Evolutionary conservation across 179 eudicot species (phyloP), one percentile per base, ranked within the genome.

Genomic region (Silene vulgaris): DNA sequence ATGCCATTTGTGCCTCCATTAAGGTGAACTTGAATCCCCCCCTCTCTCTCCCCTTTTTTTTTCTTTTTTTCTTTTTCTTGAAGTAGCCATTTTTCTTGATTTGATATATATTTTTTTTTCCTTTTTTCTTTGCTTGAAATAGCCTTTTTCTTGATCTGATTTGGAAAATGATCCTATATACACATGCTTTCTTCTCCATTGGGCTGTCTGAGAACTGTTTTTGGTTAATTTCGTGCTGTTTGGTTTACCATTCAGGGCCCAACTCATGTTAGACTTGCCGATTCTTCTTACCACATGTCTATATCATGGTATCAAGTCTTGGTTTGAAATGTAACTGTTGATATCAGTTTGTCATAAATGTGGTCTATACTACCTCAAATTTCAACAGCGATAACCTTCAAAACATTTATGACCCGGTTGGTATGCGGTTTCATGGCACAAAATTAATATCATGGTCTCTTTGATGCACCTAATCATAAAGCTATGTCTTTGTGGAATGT

Each of bases 1-100:
- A 96, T 85, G 97, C 99, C 72, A 96, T 96, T 57, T 96, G 99
- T 86, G 99, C 99, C 57, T 96, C 99, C 64, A 96, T 96, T 78
- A 96, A 96, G 93, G 99, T 93, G 73, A 81, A 60, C 73, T 59
- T 75, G n/a, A 43, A 37, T 37, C 45, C 45, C 8, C 45, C 6
- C 45, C 45, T 0, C 45, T 1, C 35, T 4, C 35, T 4, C 45
- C 23, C 14, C 32, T 26, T 12, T 67, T 70, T 16, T 19, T 11
- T 20, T 4, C 20, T 32, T 4, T 5, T 32, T 14, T n/a, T 30
- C 14, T 5, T 32, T 16, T 17, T 12, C 71, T 69, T 57, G 23
- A 5, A 7, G 16, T 3, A 23, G 5, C 35, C 3, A 37, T 67
- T 59, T 23, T 52, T 71, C 45, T 12, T 60, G 29, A 60, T 29